These are phyloP conservation scores for Fraxinus ornus DNA, from an alignment of 305 asterid genomes.

Conservation along the genomic window DNA sequence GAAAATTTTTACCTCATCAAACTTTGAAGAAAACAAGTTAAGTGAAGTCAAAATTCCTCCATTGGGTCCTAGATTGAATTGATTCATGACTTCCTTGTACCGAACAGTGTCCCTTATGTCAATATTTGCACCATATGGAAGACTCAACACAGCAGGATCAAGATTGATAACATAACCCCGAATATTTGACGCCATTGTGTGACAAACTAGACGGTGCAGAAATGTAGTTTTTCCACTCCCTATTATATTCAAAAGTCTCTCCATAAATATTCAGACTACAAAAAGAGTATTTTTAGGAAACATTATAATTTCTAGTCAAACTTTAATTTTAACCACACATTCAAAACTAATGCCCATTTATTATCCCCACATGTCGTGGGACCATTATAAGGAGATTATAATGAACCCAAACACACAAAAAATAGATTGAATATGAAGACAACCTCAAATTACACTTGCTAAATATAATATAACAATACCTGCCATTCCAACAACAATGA, in stretches of 20 bases:
- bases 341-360: background rate
- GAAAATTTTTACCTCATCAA: slow-evolving; percentile 67
- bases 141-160: slow-evolving; percentile 89
- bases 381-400: background rate
- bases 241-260: slow-evolving; percentile 22
- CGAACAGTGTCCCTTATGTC: slow-evolving; percentile 88
- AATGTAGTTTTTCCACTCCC: slow-evolving; percentile 96
- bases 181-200: slow-evolving; percentile 66
- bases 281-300: background rate
- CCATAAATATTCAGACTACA: slow-evolving; percentile 11
- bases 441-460: background rate
- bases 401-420: background rate
- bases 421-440: background rate
- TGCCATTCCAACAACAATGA: slow-evolving; percentile 95
- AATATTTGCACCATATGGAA: slow-evolving; percentile 87
- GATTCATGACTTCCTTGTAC: slow-evolving; percentile 97
- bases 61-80: slow-evolving; percentile 93
- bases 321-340: background rate
- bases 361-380: background rate
- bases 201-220: slow-evolving; percentile 72
- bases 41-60: slow-evolving; percentile 94
- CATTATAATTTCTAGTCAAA: background rate
- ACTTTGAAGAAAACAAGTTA: slow-evolving; percentile 77
- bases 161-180: slow-evolving; percentile 88
- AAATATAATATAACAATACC: slow-evolving; percentile 38